Base-by-base conservation (phyloP, 2,329 filamentous ascomycete genomes). In the Cercospora sojina region DNA sequence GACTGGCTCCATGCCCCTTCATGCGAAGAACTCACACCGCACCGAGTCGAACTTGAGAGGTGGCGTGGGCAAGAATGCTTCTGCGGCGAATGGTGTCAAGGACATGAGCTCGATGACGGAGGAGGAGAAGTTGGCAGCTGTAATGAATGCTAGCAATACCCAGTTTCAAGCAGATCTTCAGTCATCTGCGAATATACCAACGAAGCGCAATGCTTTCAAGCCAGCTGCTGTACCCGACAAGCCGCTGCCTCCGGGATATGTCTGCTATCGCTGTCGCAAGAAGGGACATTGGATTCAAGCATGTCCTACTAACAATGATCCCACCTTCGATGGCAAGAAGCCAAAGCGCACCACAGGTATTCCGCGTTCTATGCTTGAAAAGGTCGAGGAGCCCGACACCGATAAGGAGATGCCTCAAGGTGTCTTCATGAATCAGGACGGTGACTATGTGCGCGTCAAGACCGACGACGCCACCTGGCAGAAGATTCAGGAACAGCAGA, bases 251-350 rank as follows among this genome's bases (percentile, higher is more conserved):
- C 90, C 91, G 62, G 93, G 93, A 62, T 99, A 99, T 79, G 90
- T 97, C 68, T 99, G 95, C 81, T 97, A 97, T 78, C 90, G 95
- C 59, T 99, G 95, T 80, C 91, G 93, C 68, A 91, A 97, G 79
- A 97, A 97, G 81, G 95, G 85, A 84, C 95, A 99, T 79, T 99
- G 94, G 94, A 99, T 99, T 69, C 94, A 98, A 81, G 87, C 92
- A 61, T 99, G 95, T 76, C 95, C 95, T 6, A 99, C 94, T n/a
- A 99, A 99, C 78, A 92, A 97, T 78, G 93, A 99, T 72, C 94
- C 95, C 3, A 93, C 93, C 68, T 98, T 93, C 79, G 95, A 99
- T 80, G 93, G 93, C 72, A 90, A 92, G 62, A 89, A 94, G 67
- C 92, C 98, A 71, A 98, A 97, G 84, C 90, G 94, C 68, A 98